A percentile compares a stretch with the other conserved stretches of the same genome.
These are phyloP conservation scores for Monosporascus ibericus DNA, from an alignment of 2,329 filamentous ascomycete genomes.

Conservation along the genomic window DNA sequence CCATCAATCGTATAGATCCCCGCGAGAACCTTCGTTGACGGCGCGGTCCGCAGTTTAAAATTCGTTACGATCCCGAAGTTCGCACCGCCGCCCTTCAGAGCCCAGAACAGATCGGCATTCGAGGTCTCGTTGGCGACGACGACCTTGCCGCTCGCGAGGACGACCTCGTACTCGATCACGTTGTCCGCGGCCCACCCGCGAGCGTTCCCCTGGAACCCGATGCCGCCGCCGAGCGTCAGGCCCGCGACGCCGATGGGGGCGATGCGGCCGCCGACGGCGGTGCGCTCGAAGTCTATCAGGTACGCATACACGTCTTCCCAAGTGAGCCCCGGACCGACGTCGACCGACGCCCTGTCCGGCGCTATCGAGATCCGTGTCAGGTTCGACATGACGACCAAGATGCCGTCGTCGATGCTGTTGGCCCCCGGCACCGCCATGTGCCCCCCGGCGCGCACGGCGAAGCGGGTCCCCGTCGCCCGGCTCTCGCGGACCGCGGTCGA, in stretches of 20 bases:
- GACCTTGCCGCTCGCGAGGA: constrained; percentile 39
- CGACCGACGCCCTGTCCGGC: constrained; percentile 26
- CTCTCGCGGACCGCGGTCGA: constrained; percentile 17
- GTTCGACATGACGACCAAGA: constrained; percentile 2
- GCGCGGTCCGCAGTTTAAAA: constrained; percentile 18
- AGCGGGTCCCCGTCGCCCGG: constrained; percentile 16
- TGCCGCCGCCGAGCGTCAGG: constrained; percentile 42
- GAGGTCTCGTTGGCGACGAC: constrained; percentile 31
- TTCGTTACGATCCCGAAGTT: constrained; percentile 42
- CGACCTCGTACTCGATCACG: constrained; percentile 39
- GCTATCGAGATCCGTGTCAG: constrained; percentile 13
- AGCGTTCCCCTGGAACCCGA: constrained; percentile 38
- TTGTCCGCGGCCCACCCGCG: constrained; percentile 40
- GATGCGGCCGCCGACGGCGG: constrained; percentile 31
- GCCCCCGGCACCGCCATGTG: constrained; percentile 23
- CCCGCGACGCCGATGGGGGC: constrained; percentile 33
- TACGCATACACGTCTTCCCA: constrained; percentile 28
- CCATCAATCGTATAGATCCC: constrained; percentile 16
- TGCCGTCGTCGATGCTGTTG: constrained; percentile 4
- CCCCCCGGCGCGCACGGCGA: constrained; percentile 26
- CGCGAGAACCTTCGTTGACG: constrained; percentile 10
- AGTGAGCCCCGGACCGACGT: constrained; percentile 32
- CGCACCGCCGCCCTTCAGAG: constrained; percentile 44
- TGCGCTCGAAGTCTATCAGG: constrained; percentile 24
- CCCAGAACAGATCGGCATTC: constrained; percentile 40